Conservation (phyloP, 441 rosid genomes). For the Adansonia grandidieri region DNA sequence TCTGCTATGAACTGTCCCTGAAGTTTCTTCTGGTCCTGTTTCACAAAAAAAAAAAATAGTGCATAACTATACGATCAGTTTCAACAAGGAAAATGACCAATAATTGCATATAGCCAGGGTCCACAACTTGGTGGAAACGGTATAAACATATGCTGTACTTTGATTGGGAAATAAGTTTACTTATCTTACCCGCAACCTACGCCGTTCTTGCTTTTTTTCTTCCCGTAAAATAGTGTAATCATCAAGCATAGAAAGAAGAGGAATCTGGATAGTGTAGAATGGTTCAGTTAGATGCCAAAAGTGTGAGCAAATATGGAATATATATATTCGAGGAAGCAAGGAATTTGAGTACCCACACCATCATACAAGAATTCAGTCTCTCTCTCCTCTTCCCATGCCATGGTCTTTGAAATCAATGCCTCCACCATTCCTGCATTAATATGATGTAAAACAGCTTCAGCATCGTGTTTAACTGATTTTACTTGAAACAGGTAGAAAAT, state of each 20-base stretch:
- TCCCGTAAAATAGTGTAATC: constrained; percentile 73
- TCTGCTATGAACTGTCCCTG: constrained; percentile 87
- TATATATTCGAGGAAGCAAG: too few species aligned
- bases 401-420: constrained; percentile 77
- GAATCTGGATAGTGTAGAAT: constrained; percentile 50
- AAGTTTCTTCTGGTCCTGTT: constrained; percentile 94
- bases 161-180: neutral
- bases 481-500: neutral
- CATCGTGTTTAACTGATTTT: neutral
- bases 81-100: constrained; percentile 9
- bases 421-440: constrained; percentile 74
- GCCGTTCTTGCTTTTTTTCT: constrained; percentile 92
- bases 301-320: neutral
- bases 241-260: constrained; percentile 88
- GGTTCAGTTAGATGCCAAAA: constrained; percentile 25
- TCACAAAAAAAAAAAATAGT: constrained; percentile 44
- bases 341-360: constrained; percentile 79
- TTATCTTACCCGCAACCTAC: constrained; percentile 73
- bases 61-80: constrained; percentile 39
- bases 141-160: neutral
- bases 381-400: constrained; percentile 92
- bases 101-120: neutral
- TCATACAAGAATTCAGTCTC: constrained; percentile 79
- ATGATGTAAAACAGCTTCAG: constrained; percentile 23
- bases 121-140: neutral